These are phyloP conservation scores for Pluteus cervinus DNA, from an alignment of 768 basidiomycete species.

Conservation along the genomic window DNA sequence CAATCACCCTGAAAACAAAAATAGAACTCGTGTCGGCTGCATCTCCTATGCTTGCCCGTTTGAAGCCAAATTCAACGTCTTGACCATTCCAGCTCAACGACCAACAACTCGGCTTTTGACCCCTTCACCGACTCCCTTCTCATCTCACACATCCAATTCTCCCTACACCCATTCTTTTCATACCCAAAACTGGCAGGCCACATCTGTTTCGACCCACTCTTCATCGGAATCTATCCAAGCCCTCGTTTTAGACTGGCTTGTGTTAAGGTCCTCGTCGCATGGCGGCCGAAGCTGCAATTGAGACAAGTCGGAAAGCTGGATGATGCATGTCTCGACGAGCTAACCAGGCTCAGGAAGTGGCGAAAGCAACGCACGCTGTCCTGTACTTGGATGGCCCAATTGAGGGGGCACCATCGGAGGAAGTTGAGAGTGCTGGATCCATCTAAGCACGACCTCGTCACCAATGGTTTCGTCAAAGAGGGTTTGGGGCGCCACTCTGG, in stretches of 20 bases:
- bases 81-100: conserved; percentile 81
- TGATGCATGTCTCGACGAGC: conserved; percentile 53
- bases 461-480: conserved; percentile 50
- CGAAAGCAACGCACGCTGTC: conserved; percentile 44
- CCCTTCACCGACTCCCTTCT: conserved; percentile 57
- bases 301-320: conserved; percentile 70
- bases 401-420: conserved; percentile 50
- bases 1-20: background rate
- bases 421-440: conserved; percentile 59
- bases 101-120: conserved; percentile 55
- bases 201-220: conserved; percentile 63
- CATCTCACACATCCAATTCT: conserved; percentile 70
- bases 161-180: conserved; percentile 86
- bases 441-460: conserved; percentile 61
- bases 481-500: conserved; percentile 51
- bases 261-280: conserved; percentile 46
- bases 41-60: conserved; percentile 61
- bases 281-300: conserved; percentile 71
- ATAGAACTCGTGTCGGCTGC: conserved; percentile 71
- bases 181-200: conserved; percentile 61
- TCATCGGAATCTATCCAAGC: conserved; percentile 64
- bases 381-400: conserved; percentile 46
- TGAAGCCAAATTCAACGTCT: conserved; percentile 87
- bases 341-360: conserved; percentile 40
- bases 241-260: conserved; percentile 79